Base-by-base conservation (phyloP, 1,139 yeast species). In the Taphrina populina region DNA sequence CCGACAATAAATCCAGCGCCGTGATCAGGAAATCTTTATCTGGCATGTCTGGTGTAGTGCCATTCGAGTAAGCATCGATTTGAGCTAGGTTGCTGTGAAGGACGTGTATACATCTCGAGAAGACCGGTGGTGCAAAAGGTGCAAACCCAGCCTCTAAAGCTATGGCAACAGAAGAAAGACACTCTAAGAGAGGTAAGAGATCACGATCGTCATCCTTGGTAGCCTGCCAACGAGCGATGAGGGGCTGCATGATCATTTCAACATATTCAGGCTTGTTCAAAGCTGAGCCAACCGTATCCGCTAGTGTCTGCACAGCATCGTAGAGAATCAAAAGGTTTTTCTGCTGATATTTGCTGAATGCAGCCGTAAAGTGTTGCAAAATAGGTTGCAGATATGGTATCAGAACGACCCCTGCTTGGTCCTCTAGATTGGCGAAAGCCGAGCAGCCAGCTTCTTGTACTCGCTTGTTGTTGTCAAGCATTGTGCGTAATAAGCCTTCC, bases 391-490 rank as follows among this genome's bases (percentile, higher is more conserved):
- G 74, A 58, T 84, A 75, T 1, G 83, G 81, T 11, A 72, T 71
- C 33, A 83, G 71, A 58, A 79, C 66, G 32, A 75, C 78, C 58
- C 87, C 88, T 19, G 94, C 77, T 60, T 78, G 81, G 66, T 90
- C 96, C 47, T 90, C 81, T 60, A 88, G 84, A 52, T 83, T 82
- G 0, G 95, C 83, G 52, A 92, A 77, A 7, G 96, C 87, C 40
- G 90, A 81, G 65, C 95, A 87, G 1, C 95, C 96, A 52, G 95
- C 84, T 66, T 88, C 95, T 71, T 92, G 98, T 13, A 92, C 98
- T 60, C 85, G 87, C 67, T 90, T 90, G 71, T 88, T 88, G 57
- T 75, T 76, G 69, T 92, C 97, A 63, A 88, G 73, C 30, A 58
- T 52, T 37, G 49, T 46, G 29, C 60, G 30, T 2, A 58, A 44